Base-by-base conservation (phyloP, 176 grass and related monocot species). In the Saccharum spontaneum region DNA sequence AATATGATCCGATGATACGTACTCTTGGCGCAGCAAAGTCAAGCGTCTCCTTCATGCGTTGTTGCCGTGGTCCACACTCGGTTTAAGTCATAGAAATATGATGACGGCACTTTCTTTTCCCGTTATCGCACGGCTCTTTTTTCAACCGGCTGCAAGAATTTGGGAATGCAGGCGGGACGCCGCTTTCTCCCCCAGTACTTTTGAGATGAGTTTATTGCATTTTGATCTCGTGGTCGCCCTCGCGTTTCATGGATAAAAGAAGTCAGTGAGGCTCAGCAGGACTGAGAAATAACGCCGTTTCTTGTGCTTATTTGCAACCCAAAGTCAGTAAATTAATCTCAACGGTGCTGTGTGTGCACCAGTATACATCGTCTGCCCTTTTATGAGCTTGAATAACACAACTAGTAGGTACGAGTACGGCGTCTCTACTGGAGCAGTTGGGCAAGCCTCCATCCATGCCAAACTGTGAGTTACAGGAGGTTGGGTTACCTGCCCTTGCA, bases 1-100 rank as follows among this genome's bases (percentile, higher is more conserved):
- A 70, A 82, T 33, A 64, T 34, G 69, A 76, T 85, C 38, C n/a
- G 77, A 48, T 52, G 63, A 76, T 79, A 44, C 52, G 12, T 5
- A 45, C 2, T 45, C 12, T 48, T 37, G 10, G 70, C 34, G 54
- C 71, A 65, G 10, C 54, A 77, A 86, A 89, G 88, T 86, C 83
- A 86, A 90, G 83, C 83, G 17, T 12, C 54, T 65, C 13, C 22
- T 69, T 16, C 86, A 6, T 55, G 41, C 13, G 23, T 10, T 71
- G 33, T 13, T 71, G 37, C 46, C 48, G 75, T 77, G 65, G 79
- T 26, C 71, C 83, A 69, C 54, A 14, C 34, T 86, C 54, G 63
- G 78, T 77, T 82, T 64, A 28, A 71, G 88, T 55, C 72, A 46
- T 41, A 33, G 70, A 89, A 89, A 89, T 52, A 76, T 64, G 77